phyloP scores from a whole-genome alignment of 768 basidiomycete species.

The Gelatoporia subvermispora region DNA sequence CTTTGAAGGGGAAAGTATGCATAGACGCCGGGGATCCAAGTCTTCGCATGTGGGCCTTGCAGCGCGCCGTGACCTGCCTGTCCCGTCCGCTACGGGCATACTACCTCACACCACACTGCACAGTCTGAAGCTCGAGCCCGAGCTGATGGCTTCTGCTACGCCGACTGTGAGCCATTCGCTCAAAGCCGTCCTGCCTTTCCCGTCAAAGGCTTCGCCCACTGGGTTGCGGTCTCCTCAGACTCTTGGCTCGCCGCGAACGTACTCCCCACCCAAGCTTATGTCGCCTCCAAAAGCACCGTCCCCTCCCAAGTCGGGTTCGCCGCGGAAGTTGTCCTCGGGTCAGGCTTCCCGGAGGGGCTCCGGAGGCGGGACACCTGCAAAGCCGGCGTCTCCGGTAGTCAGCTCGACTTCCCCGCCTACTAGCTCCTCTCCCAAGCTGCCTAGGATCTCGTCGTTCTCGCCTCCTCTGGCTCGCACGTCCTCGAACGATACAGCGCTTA shows the following conservation, averaged over 20 bases:
- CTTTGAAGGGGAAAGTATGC: conserved; percentile 1
- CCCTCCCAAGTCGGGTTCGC: conserved; percentile 7
- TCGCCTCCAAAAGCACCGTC: conserved; percentile 10
- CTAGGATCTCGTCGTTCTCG: conserved; percentile 18
- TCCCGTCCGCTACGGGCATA: conserved; percentile 9
- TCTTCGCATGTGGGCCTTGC: conserved; percentile 3
- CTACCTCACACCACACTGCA: conserved; percentile 20
- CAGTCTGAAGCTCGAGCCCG: conserved; percentile 17
- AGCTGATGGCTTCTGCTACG: conserved; percentile 17
- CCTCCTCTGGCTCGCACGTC: conserved; percentile 27
- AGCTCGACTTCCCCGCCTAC: conserved; percentile 12
- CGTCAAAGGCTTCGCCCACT: conserved; percentile 24
- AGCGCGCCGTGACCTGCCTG: conserved; percentile 7
- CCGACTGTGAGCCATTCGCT: conserved; percentile 13
- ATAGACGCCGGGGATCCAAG: conserved; percentile 7
- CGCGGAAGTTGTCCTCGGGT: conserved; percentile 7
- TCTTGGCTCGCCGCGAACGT: conserved; percentile 23
- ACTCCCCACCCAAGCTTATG: conserved; percentile 16
- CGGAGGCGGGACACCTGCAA: conserved; percentile 11
- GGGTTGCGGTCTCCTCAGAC: conserved; percentile 21
- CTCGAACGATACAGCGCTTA: conserved; percentile 41
- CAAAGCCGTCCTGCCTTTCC: conserved; percentile 19
- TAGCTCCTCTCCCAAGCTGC: conserved; percentile 18
- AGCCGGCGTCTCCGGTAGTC: conserved; percentile 17
- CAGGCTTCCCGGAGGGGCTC: conserved; percentile 16